Conservation (phyloP, 129 eudicot species). For the Saussurea involucrata region DNA sequence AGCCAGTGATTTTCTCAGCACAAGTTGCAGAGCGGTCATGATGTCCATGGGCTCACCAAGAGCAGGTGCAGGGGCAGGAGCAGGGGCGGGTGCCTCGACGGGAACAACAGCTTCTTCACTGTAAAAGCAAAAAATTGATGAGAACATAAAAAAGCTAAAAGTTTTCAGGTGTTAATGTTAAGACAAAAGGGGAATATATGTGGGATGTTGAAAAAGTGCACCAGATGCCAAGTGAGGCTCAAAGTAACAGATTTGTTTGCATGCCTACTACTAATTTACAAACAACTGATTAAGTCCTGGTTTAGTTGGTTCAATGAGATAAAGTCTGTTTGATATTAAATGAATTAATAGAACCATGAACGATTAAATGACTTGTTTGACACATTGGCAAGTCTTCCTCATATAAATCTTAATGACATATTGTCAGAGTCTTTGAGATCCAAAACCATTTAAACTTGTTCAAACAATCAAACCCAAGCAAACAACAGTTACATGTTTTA, state of each 20-base stretch:
- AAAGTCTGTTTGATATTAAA: neutral
- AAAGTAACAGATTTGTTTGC: too few relatives aligned
- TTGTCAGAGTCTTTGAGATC: neutral
- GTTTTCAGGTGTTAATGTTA: neutral
- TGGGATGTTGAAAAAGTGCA: neutral
- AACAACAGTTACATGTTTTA: neutral
- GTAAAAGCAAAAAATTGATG: slow-evolving; percentile 9
- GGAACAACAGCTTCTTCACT: slow-evolving; percentile 83
- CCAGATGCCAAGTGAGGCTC: neutral
- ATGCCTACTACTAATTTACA: too few relatives aligned
- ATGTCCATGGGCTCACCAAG: slow-evolving; percentile 97
- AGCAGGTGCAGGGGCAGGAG: slow-evolving; percentile 56
- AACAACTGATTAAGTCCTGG: neutral
- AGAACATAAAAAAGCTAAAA: neutral
- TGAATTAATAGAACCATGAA: neutral
- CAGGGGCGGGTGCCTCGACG: slow-evolving; percentile 38
- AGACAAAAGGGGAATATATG: neutral
- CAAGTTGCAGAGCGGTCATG: slow-evolving; percentile 91
- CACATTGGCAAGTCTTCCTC: neutral
- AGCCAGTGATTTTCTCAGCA: slow-evolving; percentile 78
- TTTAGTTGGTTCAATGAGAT: neutral
- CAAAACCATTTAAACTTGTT: neutral
- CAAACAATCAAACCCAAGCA: neutral
- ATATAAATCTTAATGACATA: neutral
- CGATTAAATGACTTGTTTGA: neutral